Evolutionary conservation across 169 alveolate species (phyloP), one percentile per base, ranked within the genome.

Genomic region (Toxoplasma gondii): DNA sequence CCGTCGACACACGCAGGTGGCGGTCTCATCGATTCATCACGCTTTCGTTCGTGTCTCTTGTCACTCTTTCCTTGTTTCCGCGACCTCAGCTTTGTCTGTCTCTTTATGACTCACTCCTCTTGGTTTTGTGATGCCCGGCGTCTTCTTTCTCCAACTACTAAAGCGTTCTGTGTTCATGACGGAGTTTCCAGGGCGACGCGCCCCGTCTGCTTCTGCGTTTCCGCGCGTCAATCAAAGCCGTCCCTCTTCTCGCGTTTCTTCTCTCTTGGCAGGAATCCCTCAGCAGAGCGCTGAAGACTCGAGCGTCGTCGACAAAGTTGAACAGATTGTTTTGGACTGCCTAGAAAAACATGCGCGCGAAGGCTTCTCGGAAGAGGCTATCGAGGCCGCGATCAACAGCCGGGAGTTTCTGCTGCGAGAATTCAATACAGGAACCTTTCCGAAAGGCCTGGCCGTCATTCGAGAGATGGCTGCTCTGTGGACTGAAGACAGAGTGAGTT

Each of bases 371-470:
- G 74, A 31, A 45, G 94, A 64, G 34, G 96, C 96, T 1, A 74
- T 88, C n/a, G 94, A 43, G n/a, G 92, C 96, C 24, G 81, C 96
- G 31, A 16, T 88, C 36, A 94, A 94, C 54, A 80, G 94, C 9
- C 2, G 41, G 34, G 94, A 94, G 84, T 94, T 94, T 38, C 34
- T 36, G 0, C 64, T 94, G 27, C 70, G 96, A 22, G 96, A 94
- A 34, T 82, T 88, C 43, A 94, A 88, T 69, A 94, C 94, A 12
- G 96, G 94, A 38, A 81, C 70, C 49, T 82, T 88, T 39, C 96
- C 96, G 31, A 88, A 44, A 38, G 96, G 96, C 39, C 86, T 94
- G 44, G 78, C 81, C 19, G 29, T 94, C n/a, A 88, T 88, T 1
- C 88, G 70, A 17, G 83, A 58, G 24, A 88, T 91, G 92, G 44